Base-by-base conservation (phyloP, 768 basidiomycete genomes). In the Termitomyces sp. region DNA sequence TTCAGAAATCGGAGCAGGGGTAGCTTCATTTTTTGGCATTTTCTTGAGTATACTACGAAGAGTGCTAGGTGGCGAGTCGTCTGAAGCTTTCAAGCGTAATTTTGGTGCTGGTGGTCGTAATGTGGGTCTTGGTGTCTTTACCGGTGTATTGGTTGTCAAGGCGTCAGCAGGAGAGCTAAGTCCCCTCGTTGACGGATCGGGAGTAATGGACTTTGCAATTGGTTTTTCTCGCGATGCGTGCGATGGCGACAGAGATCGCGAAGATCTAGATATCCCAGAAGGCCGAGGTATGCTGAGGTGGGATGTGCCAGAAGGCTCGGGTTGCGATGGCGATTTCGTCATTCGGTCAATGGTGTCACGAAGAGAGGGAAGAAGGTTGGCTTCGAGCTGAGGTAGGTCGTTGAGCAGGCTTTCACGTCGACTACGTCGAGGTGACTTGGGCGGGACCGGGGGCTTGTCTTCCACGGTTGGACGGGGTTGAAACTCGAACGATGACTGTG, bases 261-360 rank as follows among this genome's bases (percentile, higher is more conserved):
- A 59, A 47, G 61, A 54, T 30, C 60, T 56, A 9, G 36, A 50
- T 4, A 33, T 27, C 12, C 51, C 57, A 27, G 58, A 59, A 2
- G 39, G 53, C 27, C 52, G 58, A 34, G 58, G 58, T 47, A 58
- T 52, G 6, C 47, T 59, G 30, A 65, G 57, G 45, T 57, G 58
- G 36, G 55, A 56, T 57, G 45, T 33, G 39, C 48, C 54, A 16
- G 58, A 50, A 11, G 64, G 34, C 12, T 62, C 59, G 60, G 58
- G 55, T 57, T 71, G 71, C 42, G 75, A 75, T 1, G 83, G 81
- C 15, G 78, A 73, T 54, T 79, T 75, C 2, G 89, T 91, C 89
- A 91, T 91, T 48, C 83, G 81, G 63, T 86, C 81, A 39, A 91
- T 79, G 0, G 89, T 91, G 57, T 90, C 88, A 44, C 82, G 78